phyloP scores from a whole-genome alignment of 805 yeast genomes.

The Kodamaea laetipori region DNA sequence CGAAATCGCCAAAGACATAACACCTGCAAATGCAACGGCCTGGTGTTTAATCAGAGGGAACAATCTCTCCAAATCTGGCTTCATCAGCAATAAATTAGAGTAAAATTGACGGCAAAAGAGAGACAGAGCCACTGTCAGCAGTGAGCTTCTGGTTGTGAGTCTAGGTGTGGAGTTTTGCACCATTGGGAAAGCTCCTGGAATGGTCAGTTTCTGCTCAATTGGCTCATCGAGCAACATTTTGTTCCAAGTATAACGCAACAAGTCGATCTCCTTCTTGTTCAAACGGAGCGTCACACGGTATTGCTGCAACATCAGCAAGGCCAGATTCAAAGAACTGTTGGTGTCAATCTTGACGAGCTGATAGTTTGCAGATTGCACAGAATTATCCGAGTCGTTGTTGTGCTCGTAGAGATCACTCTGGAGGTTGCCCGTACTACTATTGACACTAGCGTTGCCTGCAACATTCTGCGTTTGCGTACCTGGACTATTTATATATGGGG shows the following conservation, averaged over 20 bases:
- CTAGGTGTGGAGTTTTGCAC: not conserved
- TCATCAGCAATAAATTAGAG: constrained; percentile 63
- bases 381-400: constrained; percentile 12
- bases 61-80: constrained; percentile 58
- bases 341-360: constrained; percentile 22
- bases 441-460: not conserved
- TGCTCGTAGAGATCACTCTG: constrained; percentile 10
- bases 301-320: constrained; percentile 17
- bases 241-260: constrained; percentile 50
- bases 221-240: constrained; percentile 40
- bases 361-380: constrained; percentile 17
- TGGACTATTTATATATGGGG: constrained; percentile 1
- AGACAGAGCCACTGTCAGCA: constrained; percentile 33
- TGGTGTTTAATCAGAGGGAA: constrained; percentile 80
- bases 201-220: constrained; percentile 18
- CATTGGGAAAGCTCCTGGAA: constrained; percentile 43
- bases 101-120: constrained; percentile 78
- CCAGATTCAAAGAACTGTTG: constrained; percentile 17
- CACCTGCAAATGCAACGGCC: constrained; percentile 79
- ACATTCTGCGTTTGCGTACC: not conserved
- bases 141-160: constrained; percentile 4
- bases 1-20: constrained; percentile 64
- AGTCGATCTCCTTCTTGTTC: constrained; percentile 42
- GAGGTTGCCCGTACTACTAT: not conserved
- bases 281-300: constrained; percentile 24